A percentile compares a stretch with the other conserved stretches of the same genome.
Conservation (phyloP, 208 protist genomes). For the Leishmania major region DNA sequence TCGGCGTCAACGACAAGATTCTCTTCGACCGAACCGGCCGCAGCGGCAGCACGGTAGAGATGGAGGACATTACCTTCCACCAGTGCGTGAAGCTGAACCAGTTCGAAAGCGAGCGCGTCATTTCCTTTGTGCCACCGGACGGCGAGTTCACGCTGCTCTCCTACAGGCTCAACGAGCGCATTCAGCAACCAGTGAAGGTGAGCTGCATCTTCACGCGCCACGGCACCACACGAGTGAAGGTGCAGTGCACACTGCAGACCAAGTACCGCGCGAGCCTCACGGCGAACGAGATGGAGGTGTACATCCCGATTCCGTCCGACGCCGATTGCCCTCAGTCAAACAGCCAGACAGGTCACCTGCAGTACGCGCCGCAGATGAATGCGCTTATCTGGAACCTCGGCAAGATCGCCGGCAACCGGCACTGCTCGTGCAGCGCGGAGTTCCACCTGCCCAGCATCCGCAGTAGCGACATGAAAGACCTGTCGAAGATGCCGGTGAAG, state of each 20-base stretch:
- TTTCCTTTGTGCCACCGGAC: constrained; percentile 96
- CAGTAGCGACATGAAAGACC: constrained; percentile 68
- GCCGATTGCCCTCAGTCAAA: constrained; percentile 96
- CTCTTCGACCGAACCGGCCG: constrained; percentile 65
- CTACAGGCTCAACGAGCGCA: constrained; percentile 96
- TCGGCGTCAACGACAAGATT: constrained; percentile 98
- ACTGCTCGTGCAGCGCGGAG: constrained; percentile 94
- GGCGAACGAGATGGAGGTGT: constrained; percentile 97
- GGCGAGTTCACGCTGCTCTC: constrained; percentile 98
- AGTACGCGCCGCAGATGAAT: constrained; percentile 98
- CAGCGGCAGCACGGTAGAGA: constrained; percentile 54
- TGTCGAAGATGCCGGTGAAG: constrained; percentile 92
- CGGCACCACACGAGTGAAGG: constrained; percentile 94
- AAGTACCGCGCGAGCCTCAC: constrained; percentile 94
- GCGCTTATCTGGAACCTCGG: constrained; percentile 98
- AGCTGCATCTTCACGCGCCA: constrained; percentile 86
- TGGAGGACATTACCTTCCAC: constrained; percentile 99
- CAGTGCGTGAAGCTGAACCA: constrained; percentile 98
- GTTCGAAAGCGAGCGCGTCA: constrained; percentile 96
- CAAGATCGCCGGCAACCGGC: constrained; percentile 94
- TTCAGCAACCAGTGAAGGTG: constrained; percentile 95
- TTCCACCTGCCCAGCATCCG: constrained; percentile 96
- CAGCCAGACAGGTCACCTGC: constrained; percentile 81
- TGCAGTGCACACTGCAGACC: constrained; percentile 90
- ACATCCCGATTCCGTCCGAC: constrained; percentile 98